phyloP scores from a whole-genome alignment of 257 asterid species.

The Eucommia ulmoides region DNA sequence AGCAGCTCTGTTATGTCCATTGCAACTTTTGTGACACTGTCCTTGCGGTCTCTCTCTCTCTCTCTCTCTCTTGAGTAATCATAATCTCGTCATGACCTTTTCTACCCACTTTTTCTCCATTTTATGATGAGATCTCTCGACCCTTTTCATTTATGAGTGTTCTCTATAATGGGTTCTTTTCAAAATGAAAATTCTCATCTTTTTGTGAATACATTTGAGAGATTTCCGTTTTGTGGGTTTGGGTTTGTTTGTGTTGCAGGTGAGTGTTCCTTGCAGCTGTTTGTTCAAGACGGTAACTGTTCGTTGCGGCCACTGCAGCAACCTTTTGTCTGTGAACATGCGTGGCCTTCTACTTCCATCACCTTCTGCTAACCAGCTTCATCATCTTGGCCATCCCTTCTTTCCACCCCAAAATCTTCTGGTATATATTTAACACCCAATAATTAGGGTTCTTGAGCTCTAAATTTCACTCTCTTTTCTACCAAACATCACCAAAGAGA shows the following conservation, averaged over 20 bases:
- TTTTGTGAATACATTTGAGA: not conserved
- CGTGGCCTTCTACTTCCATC: slow-evolving; percentile 69
- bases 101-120: not conserved
- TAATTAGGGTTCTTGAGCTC: not conserved
- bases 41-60: slow-evolving; percentile 57
- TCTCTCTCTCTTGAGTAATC: not conserved
- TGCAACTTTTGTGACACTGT: slow-evolving; percentile 88
- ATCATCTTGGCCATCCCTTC: slow-evolving; percentile 78
- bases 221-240: not conserved
- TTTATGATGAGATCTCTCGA: too few species aligned
- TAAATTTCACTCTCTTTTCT: not conserved
- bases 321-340: slow-evolving; percentile 90
- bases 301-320: slow-evolving; percentile 97
- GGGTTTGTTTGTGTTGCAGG: slow-evolving; percentile 28
- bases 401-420: slow-evolving; percentile 87
- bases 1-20: slow-evolving; percentile 93
- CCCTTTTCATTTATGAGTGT: too few species aligned
- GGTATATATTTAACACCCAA: slow-evolving; percentile 22
- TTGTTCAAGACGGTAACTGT: slow-evolving; percentile 94
- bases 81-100: not conserved
- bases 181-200: too few species aligned
- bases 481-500: not conserved
- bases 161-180: not conserved
- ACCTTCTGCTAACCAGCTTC: slow-evolving; percentile 70
- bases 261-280: slow-evolving; percentile 90